Evolutionary conservation across 1,284 basidiomycete species (phyloP).

Genomic region (Golubevia sp.): DNA sequence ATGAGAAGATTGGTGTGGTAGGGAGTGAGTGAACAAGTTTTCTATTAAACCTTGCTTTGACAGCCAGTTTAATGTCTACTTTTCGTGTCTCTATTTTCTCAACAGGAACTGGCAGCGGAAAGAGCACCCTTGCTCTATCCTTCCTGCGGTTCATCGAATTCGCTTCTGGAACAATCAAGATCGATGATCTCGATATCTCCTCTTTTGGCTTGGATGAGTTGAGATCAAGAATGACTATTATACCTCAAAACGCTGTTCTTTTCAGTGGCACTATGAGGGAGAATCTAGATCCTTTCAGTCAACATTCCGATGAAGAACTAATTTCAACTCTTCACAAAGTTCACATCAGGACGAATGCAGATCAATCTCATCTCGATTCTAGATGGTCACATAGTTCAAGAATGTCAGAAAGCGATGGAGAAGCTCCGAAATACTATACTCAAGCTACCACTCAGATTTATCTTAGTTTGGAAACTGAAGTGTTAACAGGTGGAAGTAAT

Average conservation of each 20-base stretch:
- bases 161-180: constrained; percentile 18
- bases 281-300: constrained; percentile 10
- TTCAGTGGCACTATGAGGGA: constrained; percentile 61
- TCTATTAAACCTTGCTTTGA: neutral
- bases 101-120: constrained; percentile 1
- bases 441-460: neutral
- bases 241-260: constrained; percentile 72
- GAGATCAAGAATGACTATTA: constrained; percentile 71
- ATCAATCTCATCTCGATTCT: no score
- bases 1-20: constrained; percentile 6
- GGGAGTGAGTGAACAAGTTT: constrained; percentile 1
- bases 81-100: neutral
- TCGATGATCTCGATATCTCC: constrained; percentile 64
- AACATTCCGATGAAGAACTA: constrained; percentile 27
- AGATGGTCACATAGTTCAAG: neutral
- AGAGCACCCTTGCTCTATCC: constrained; percentile 10
- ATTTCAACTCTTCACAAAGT: constrained; percentile 24
- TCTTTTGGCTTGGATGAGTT: constrained; percentile 69
- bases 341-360: constrained; percentile 19
- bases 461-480: constrained; percentile 24
- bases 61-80: neutral
- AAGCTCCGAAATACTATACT: neutral
- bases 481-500: constrained; percentile 44
- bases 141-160: constrained; percentile 14
- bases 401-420: neutral